Conservation (phyloP, 495 filamentous ascomycete genomes). For the Hypoxylon intermedium region DNA sequence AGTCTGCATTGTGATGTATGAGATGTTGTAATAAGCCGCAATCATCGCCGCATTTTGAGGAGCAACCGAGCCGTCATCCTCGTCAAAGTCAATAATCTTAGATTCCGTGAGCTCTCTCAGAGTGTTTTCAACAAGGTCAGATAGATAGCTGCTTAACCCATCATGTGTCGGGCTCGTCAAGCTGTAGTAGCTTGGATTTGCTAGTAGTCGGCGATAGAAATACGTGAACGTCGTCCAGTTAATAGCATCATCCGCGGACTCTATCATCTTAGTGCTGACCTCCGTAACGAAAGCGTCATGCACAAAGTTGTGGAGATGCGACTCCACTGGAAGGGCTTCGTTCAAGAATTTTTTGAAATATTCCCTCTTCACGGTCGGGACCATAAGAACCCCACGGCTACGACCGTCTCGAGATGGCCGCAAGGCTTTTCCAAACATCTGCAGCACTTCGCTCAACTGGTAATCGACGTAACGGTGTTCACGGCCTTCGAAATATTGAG, state of each 20-base stretch:
- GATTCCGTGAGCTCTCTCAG: conserved; percentile 90
- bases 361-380: conserved; percentile 89
- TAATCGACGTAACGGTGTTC: conserved; percentile 99
- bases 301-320: conserved; percentile 86
- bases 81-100: conserved; percentile 95
- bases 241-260: conserved; percentile 95
- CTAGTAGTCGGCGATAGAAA: conserved; percentile 96
- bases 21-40: conserved; percentile 98
- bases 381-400: conserved; percentile 91
- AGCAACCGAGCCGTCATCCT: conserved; percentile 90
- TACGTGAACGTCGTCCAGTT: conserved; percentile 99
- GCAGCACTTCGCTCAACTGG: conserved; percentile 93
- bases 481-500: conserved; percentile 96
- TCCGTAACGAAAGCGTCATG: conserved; percentile 97
- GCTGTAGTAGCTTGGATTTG: conserved; percentile 96
- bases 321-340: conserved; percentile 94
- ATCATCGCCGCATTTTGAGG: conserved; percentile 97
- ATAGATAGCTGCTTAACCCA: conserved; percentile 90
- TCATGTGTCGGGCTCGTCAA: conserved; percentile 89
- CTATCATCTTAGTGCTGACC: conserved; percentile 90
- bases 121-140: conserved; percentile 92
- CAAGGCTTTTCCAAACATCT: conserved; percentile 96
- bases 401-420: conserved; percentile 77
- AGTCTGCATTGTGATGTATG: conserved; percentile 99
- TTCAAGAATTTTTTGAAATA: conserved; percentile 99